Conservation (phyloP, 164 flowering plant genomes). For the Stephania yunnanensis region DNA sequence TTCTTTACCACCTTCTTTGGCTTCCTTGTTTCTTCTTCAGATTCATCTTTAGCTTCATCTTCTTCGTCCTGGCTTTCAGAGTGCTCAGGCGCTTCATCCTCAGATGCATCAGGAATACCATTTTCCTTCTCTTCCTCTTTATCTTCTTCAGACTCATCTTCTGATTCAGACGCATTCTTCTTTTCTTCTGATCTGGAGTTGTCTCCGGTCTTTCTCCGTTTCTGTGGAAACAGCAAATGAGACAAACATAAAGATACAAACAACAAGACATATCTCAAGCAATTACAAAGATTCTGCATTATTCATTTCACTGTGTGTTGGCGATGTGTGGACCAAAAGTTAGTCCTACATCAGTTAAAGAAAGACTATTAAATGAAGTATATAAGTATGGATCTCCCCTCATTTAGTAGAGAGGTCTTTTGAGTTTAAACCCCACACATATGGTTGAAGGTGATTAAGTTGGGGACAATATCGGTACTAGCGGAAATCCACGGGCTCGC, state of each 20-base stretch:
- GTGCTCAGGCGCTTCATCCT: conserved; percentile 48
- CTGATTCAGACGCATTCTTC: conserved; percentile 39
- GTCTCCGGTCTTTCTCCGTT: conserved; percentile 35
- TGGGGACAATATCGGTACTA: no score
- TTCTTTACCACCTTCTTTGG: conserved; percentile 26
- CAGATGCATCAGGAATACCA: conserved; percentile 52
- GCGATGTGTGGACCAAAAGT: no score
- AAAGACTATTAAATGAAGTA: no score
- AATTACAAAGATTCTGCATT: neutral
- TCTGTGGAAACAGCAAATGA: conserved; percentile 26
- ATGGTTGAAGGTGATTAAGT: no score
- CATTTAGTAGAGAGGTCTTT: no score
- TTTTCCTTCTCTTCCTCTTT: conserved; percentile 46
- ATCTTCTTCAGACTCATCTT: conserved; percentile 60
- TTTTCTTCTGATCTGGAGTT: conserved; percentile 28
- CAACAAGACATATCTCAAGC: neutral
- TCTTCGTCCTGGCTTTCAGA: conserved; percentile 57
- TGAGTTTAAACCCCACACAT: no score
- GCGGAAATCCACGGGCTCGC: no score
- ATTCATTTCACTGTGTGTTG: neutral
- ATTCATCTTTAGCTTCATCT: conserved; percentile 44
- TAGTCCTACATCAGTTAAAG: no score
- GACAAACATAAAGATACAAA: neutral
- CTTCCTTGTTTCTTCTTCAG: conserved; percentile 46
- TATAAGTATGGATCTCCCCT: no score